Percentiles rank a stretch among this genome's conserved stretches.
phyloP scores from a whole-genome alignment of 108 stramenopile genomes.

The Discostella stelligeroides region DNA sequence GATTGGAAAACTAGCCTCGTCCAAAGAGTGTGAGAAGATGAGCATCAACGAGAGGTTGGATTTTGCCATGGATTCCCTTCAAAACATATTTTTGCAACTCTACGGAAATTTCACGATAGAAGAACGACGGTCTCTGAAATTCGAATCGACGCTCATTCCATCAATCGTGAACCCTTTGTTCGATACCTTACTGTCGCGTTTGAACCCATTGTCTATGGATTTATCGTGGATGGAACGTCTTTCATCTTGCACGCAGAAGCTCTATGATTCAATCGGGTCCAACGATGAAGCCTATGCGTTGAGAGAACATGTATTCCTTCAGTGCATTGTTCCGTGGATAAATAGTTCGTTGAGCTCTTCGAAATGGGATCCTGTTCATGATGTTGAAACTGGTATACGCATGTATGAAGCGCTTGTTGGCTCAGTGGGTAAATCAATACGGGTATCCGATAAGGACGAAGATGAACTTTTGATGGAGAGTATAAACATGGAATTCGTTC shows the following conservation, averaged over 20 bases:
- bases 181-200: slow-evolving; percentile 42
- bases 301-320: slow-evolving; percentile 52
- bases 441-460: slow-evolving; percentile 19
- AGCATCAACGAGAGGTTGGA: slow-evolving; percentile 9
- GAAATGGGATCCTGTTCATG: slow-evolving; percentile 64
- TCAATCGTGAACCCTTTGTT: slow-evolving; percentile 67
- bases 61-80: slow-evolving; percentile 30
- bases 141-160: slow-evolving; percentile 65
- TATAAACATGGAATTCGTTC: slow-evolving; percentile 41
- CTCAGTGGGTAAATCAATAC: slow-evolving; percentile 13
- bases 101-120: slow-evolving; percentile 50
- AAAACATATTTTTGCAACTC: slow-evolving; percentile 16
- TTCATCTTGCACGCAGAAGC: slow-evolving; percentile 25
- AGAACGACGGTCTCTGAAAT: slow-evolving; percentile 62
- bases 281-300: slow-evolving; percentile 31
- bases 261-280: slow-evolving; percentile 24
- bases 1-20: slow-evolving; percentile 7
- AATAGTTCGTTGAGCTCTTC: slow-evolving; percentile 61
- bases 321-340: slow-evolving; percentile 62
- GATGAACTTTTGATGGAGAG: slow-evolving; percentile 30
- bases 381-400: slow-evolving; percentile 53
- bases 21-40: slow-evolving; percentile 16
- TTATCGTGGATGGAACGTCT: slow-evolving; percentile 37
- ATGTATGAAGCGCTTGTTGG: slow-evolving; percentile 65
- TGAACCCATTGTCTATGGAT: slow-evolving; percentile 56